Base-by-base conservation (phyloP, 1,284 basidiomycete species). In the Pseudozyma thailandica region DNA sequence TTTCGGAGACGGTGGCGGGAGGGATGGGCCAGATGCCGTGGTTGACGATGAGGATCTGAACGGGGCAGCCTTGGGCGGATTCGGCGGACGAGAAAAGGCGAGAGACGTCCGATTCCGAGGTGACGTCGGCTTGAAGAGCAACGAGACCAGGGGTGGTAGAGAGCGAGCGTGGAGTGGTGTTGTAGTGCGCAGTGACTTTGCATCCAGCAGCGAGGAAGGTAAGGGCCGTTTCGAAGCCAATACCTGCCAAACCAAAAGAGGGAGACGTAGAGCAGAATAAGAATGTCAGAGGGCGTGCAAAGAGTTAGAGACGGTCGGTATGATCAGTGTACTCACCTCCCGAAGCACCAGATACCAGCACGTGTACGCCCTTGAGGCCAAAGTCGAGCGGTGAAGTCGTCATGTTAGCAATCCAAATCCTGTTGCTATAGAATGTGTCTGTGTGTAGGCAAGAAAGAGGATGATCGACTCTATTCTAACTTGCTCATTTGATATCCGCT, bases 111-210 rank as follows among this genome's bases (percentile, higher is more conserved):
- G 77, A 75, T 77, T 91, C 90, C 13, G 85, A 80, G 3, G 86
- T 84, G 8, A 91, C 86, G 82, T 91, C 85, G 2, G 88, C 89
- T 76, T 88, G 87, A 4, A 87, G 81, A 3, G 13, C 84, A 65
- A 31, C 85, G 84, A 6, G 88, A 20, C 16, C 81, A 82, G n/a
- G 33, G 10, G 44, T 43, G 75, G 70, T 5, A 83, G 64, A 52
- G 16, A 90, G 83, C 2, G 84, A 81, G 7, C 85, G 80, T 16
- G 83, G 73, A 41, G 86, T 88, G 12, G 87, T 86, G 81, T 90
- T 89, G 82, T 89, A 92, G 77, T 91, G 90, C 0, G 89, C 90
- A 0, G 89, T 88, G 8, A 92, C 89, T 60, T 86, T 86, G 4
- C 90, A 89, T 4, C 89, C 89, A 4, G 61, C 60, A 10, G 51